phyloP scores from a whole-genome alignment of 2,329 filamentous ascomycete species.

The Thelonectria olida region DNA sequence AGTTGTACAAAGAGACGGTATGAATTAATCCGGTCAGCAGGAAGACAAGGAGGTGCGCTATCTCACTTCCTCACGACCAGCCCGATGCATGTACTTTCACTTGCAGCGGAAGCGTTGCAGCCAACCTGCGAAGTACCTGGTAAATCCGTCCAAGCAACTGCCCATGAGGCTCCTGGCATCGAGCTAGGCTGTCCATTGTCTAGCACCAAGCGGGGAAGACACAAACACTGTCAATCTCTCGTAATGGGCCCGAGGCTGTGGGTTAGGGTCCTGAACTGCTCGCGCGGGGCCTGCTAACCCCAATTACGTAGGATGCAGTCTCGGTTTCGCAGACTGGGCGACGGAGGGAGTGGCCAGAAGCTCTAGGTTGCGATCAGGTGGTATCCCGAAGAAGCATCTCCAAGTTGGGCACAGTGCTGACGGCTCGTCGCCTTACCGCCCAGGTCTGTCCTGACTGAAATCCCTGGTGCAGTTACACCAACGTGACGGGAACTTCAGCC shows the following conservation, averaged over 20 bases:
- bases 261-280: not conserved
- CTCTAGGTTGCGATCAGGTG: not conserved
- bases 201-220: slow-evolving; percentile 7
- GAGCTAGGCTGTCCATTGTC: not conserved
- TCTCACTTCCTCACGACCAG: slow-evolving; percentile 8
- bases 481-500: not conserved
- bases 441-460: not conserved
- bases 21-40: not conserved
- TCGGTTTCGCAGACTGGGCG: not conserved
- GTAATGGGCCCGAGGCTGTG: slow-evolving; percentile 13
- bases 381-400: not conserved
- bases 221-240: slow-evolving; percentile 17
- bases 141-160: not conserved
- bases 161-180: slow-evolving; percentile 6
- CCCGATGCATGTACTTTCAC: not conserved
- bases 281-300: not conserved
- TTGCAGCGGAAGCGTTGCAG: not conserved
- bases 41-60: slow-evolving; percentile 10
- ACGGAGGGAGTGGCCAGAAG: not conserved
- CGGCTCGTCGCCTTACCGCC: slow-evolving; percentile 6
- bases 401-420: slow-evolving; percentile 3
- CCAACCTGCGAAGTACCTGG: too few species aligned
- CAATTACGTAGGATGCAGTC: slow-evolving; percentile 8
- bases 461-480: not conserved
- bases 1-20: not conserved